These are phyloP conservation scores for Pluteus cervinus DNA, from an alignment of 768 basidiomycete species.

Conservation along the genomic window DNA sequence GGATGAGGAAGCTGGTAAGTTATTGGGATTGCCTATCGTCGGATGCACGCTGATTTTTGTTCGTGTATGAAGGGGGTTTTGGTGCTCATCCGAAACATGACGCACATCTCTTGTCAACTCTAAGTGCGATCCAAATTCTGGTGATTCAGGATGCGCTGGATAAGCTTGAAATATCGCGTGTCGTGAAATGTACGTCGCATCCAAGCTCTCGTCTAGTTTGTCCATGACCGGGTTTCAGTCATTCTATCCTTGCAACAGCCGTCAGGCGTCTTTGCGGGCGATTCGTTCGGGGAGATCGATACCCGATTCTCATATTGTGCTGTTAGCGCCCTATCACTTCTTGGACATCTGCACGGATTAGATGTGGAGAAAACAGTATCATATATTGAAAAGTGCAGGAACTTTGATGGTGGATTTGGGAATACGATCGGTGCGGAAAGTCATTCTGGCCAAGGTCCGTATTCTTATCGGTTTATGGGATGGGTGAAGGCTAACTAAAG, in stretches of 20 bases:
- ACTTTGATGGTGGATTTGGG: constrained; percentile 97
- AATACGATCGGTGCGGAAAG: constrained; percentile 81
- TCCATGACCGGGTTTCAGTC: constrained; percentile 38
- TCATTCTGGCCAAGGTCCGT: constrained; percentile 82
- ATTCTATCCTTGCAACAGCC: constrained; percentile 80
- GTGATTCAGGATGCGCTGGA: constrained; percentile 79
- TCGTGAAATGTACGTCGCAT: constrained; percentile 60
- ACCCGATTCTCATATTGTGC: constrained; percentile 90
- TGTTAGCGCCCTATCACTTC: constrained; percentile 74
- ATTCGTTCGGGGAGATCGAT: constrained; percentile 86
- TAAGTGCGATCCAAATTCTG: constrained; percentile 91
- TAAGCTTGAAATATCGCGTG: constrained; percentile 59
- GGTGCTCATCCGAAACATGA: constrained; percentile 93
- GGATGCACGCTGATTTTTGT: background rate
- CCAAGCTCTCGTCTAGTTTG: constrained; percentile 1
- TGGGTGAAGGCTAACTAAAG: constrained; percentile 1
- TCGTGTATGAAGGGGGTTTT: constrained; percentile 62
- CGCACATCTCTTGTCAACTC: constrained; percentile 78
- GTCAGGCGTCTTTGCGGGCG: constrained; percentile 87
- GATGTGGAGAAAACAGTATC: constrained; percentile 61
- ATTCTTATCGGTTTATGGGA: background rate
- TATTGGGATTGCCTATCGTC: constrained; percentile 7
- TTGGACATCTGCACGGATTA: constrained; percentile 67
- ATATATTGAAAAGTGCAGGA: constrained; percentile 75
- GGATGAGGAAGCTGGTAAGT: constrained; percentile 79